Base-by-base conservation (phyloP, 768 basidiomycete genomes). In the Antrodiella citrinella region DNA sequence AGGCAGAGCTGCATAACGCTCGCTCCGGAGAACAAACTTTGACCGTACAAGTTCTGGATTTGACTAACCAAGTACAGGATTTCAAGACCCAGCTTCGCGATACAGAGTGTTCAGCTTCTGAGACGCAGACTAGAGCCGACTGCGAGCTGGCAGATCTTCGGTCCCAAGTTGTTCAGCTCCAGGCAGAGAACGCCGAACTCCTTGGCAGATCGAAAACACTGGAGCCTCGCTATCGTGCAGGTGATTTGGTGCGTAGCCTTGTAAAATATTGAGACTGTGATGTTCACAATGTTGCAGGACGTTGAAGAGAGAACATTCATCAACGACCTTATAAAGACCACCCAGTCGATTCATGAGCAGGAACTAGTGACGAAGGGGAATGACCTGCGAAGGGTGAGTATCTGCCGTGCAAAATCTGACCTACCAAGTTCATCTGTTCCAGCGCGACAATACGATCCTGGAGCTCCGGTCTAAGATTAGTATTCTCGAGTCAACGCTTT, bases 351-450 rank as follows among this genome's bases (percentile, higher is more conserved):
- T n/a, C 60, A 68, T 42, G 65, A 69, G 47, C 64, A 65, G 51
- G 61, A 64, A 39, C 55, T 69, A 15, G 58, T 66, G 12, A 57
- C 59, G 19, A 67, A 67, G 25, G 61, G 64, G 22, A 70, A 70
- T 45, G 67, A 70, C 23, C 49, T 69, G 5, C 58, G 65, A 50
- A 60, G 67, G 22, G 67, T 67, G 44, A 23, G 64, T 56, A n/a
- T n/a, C n/a, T n/a, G n/a, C n/a, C n/a, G n/a, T 39, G 30, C 18
- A 41, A n/a, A n/a, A n/a, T n/a, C n/a, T n/a, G n/a, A n/a, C 41
- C 13, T 47, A 21, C n/a, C n/a, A 12, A 45, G 9, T 42, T 51
- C 21, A 49, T 40, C 15, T 21, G 13, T 24, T 48, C 4, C 4
- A 68, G 67, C 61, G 65, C 41, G 65, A 64, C 48, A 68, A 66